Evolutionary conservation across 2,329 filamentous ascomycete genomes (phyloP).

Genomic region (Verticillium zaregamsianum): DNA sequence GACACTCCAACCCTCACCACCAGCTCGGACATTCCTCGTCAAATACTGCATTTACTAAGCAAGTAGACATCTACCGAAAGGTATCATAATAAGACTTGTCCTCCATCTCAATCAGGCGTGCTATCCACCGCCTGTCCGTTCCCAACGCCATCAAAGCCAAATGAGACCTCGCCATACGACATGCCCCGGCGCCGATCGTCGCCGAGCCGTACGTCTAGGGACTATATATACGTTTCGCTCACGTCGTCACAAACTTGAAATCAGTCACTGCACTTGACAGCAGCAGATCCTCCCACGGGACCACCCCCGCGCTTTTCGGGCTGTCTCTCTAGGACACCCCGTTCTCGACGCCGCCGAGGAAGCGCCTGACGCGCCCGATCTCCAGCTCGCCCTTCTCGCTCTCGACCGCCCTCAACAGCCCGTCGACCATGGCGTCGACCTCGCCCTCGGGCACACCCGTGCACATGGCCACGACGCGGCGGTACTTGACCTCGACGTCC

Average conservation of each 20-base stretch:
- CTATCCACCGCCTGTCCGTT: not conserved
- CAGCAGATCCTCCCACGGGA: not conserved
- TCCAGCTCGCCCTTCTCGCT: conserved; percentile 77
- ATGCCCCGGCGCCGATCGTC: too few species aligned
- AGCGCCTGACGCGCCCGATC: conserved; percentile 71
- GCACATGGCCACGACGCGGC: conserved; percentile 82
- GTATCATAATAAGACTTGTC: not conserved
- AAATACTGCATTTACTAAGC: not conserved
- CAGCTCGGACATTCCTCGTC: not conserved
- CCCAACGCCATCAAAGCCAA: not conserved
- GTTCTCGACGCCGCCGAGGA: conserved; percentile 73
- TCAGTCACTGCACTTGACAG: not conserved
- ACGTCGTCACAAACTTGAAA: not conserved
- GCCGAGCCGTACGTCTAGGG: not conserved
- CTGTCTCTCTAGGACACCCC: conserved; percentile 30
- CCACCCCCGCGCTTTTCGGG: not conserved
- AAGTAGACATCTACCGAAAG: not conserved
- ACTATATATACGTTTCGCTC: not conserved
- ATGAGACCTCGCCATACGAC: not conserved
- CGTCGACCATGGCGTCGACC: conserved; percentile 76
- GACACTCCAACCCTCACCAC: too few species aligned
- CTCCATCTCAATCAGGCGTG: not conserved
- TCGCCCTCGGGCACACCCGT: conserved; percentile 73
- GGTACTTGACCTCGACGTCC: conserved; percentile 83
- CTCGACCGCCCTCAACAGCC: conserved; percentile 81